Conservation (phyloP, 805 yeast species). For the Cyberlindnera mississippiensis region DNA sequence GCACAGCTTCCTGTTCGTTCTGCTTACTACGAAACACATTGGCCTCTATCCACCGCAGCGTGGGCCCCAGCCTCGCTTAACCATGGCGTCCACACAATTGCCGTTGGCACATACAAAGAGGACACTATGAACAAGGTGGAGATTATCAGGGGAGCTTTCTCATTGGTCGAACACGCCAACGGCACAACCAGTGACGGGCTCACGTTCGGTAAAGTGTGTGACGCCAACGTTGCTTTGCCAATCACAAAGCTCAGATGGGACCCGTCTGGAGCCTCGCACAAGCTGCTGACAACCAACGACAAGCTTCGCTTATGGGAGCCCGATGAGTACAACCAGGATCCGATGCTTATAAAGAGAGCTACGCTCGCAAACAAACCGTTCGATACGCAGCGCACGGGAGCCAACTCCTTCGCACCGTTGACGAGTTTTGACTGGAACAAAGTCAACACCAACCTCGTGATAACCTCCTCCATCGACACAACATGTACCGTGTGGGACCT, state of each 20-base stretch:
- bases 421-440: slow-evolving; percentile 94
- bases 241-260: slow-evolving; percentile 76
- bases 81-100: slow-evolving; percentile 46
- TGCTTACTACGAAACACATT: slow-evolving; percentile 44
- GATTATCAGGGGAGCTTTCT: slow-evolving; percentile 36
- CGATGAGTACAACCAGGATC: slow-evolving; percentile 29
- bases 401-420: slow-evolving; percentile 74
- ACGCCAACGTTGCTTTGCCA: slow-evolving; percentile 58
- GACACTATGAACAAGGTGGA: slow-evolving; percentile 67
- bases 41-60: slow-evolving; percentile 49
- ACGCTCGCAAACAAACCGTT: slow-evolving; percentile 31
- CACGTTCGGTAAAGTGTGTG: slow-evolving; percentile 46
- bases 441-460: slow-evolving; percentile 61
- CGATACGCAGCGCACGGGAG: slow-evolving; percentile 5
- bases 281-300: slow-evolving; percentile 70
- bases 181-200: slow-evolving; percentile 29
- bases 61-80: slow-evolving; percentile 34
- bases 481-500: slow-evolving; percentile 97
- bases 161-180: slow-evolving; percentile 25
- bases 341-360: slow-evolving; percentile 35
- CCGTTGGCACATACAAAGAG: slow-evolving; percentile 76
- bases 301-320: slow-evolving; percentile 61
- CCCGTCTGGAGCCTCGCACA: slow-evolving; percentile 35
- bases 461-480: slow-evolving; percentile 89
- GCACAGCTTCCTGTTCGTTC: slow-evolving; percentile 29